A percentile compares a stretch with the other conserved stretches of the same genome.
These are phyloP conservation scores for Xylariales sp. DNA, from an alignment of 2,329 filamentous ascomycete genomes.

Conservation along the genomic window DNA sequence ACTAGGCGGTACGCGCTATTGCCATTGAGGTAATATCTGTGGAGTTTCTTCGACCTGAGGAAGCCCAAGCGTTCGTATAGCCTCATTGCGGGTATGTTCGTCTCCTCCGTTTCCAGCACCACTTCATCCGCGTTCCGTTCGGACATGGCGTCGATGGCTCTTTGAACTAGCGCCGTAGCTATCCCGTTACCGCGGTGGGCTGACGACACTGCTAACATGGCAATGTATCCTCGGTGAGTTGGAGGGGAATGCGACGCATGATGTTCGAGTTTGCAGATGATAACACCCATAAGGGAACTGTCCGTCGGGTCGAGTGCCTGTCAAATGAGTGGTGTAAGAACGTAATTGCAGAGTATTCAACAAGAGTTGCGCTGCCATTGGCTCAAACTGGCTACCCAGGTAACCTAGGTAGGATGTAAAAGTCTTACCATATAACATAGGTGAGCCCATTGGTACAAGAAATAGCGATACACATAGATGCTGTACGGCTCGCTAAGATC, in stretches of 20 bases:
- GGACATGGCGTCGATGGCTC: constrained; percentile 88
- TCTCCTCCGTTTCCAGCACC: constrained; percentile 92
- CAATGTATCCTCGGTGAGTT: constrained; percentile 85
- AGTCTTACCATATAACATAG: constrained; percentile 82
- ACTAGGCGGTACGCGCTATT: constrained; percentile 90
- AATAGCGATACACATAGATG: constrained; percentile 98
- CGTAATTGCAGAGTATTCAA: no score
- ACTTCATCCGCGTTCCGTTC: constrained; percentile 83
- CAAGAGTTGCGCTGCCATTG: no score
- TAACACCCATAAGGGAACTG: constrained; percentile 73
- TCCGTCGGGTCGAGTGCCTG: constrained; percentile 58
- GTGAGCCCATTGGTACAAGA: constrained; percentile 95
- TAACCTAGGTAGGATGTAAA: no score
- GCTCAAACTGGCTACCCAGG: no score
- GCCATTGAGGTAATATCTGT: constrained; percentile 94
- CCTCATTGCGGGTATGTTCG: constrained; percentile 83
- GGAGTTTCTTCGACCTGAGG: constrained; percentile 82
- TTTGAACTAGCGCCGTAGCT: constrained; percentile 80
- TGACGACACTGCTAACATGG: constrained; percentile 91
- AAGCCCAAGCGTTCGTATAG: constrained; percentile 93
- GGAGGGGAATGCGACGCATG: constrained; percentile 76
- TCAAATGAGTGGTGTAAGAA: no score
- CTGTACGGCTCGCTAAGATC: constrained; percentile 97
- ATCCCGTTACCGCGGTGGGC: constrained; percentile 79
- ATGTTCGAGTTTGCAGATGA: constrained; percentile 89